Evolutionary conservation across 2,329 filamentous ascomycete genomes (phyloP).

Genomic region (Elsinoe australis): DNA sequence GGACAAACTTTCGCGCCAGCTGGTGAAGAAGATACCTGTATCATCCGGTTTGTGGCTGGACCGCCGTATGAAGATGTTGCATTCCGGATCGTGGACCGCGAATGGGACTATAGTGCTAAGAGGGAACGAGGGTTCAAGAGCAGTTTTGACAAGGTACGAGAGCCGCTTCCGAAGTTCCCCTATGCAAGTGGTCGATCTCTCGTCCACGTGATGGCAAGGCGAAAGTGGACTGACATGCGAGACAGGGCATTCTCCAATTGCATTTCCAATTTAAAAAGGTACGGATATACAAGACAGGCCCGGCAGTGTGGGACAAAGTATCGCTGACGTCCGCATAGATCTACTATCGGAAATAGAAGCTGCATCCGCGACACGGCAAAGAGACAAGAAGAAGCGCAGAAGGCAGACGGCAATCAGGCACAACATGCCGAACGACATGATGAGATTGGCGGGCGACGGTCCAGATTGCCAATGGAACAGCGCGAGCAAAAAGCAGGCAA

Average conservation of each 20-base stretch:
- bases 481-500: not conserved
- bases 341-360: constrained; percentile 40
- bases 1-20: constrained; percentile 90
- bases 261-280: constrained; percentile 99
- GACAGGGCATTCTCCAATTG: constrained; percentile 82
- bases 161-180: constrained; percentile 17
- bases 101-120: constrained; percentile 98
- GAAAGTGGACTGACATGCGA: constrained; percentile 10
- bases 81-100: constrained; percentile 93
- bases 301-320: constrained; percentile 9
- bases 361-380: constrained; percentile 16
- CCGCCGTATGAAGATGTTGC: constrained; percentile 95
- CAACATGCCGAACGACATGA: not conserved
- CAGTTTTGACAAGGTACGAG: constrained; percentile 87
- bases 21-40: constrained; percentile 91
- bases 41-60: constrained; percentile 91
- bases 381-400: not conserved
- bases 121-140: constrained; percentile 89
- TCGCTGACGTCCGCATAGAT: constrained; percentile 31
- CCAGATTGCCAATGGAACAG: not conserved
- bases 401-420: not conserved
- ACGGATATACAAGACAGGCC: constrained; percentile 22
- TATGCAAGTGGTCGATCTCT: constrained; percentile 28
- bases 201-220: constrained; percentile 9
- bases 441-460: too few species aligned